A percentile compares a stretch with the other conserved stretches of the same genome.
Conservation (phyloP, 805 yeast genomes). For the Wickerhamomyces strasburgensis region DNA sequence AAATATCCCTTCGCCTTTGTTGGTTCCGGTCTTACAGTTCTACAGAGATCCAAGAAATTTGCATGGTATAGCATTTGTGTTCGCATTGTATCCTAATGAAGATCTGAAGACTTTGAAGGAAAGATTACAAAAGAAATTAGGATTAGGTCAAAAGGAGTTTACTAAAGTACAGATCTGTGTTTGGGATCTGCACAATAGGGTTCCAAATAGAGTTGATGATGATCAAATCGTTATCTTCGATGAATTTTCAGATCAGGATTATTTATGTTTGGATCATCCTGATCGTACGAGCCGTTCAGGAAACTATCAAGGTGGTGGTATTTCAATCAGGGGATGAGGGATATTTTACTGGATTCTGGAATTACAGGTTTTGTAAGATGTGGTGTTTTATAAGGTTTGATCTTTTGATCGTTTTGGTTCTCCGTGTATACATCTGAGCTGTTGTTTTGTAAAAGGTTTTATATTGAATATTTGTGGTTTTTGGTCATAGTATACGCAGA, state of each 20-base stretch:
- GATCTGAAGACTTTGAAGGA: slow-evolving; percentile 52
- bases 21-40: slow-evolving; percentile 72
- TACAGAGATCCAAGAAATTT: slow-evolving; percentile 57
- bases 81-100: slow-evolving; percentile 68
- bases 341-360: too few relatives aligned
- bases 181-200: slow-evolving; percentile 27
- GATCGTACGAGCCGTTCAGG: slow-evolving; percentile 65
- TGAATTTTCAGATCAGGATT: slow-evolving; percentile 43
- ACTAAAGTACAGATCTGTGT: slow-evolving; percentile 58
- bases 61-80: slow-evolving; percentile 86
- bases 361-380: neutral
- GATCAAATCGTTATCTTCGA: slow-evolving; percentile 54
- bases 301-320: slow-evolving; percentile 48
- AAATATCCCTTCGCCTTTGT: slow-evolving; percentile 27
- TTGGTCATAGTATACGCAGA: too few relatives aligned
- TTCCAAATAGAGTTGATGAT: slow-evolving; percentile 36
- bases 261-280: slow-evolving; percentile 81
- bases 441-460: too few relatives aligned
- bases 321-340: slow-evolving; percentile 29
- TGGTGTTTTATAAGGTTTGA: neutral
- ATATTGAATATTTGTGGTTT: too few relatives aligned
- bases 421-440: too few relatives aligned
- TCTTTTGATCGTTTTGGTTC: too few relatives aligned
- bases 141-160: slow-evolving; percentile 76
- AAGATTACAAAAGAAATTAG: slow-evolving; percentile 65